Evolutionary conservation across 1,284 basidiomycete genomes (phyloP).

Genomic region (Ganoderma multipileum): DNA sequence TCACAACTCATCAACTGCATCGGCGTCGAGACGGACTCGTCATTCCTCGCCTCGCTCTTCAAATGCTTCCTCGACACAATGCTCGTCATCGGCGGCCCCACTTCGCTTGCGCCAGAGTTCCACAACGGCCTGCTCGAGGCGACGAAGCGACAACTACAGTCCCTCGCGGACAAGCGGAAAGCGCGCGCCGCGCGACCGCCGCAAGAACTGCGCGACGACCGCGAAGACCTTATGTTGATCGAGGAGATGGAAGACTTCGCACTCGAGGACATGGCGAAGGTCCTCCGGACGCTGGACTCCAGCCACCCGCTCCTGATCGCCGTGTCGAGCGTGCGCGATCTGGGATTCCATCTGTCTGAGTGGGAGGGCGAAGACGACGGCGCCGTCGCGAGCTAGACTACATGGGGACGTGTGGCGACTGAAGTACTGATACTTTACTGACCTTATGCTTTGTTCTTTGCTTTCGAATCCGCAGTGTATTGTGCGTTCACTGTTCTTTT

Average conservation of each 20-base stretch:
- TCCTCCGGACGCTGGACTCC: constrained; percentile 59
- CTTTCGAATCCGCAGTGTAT: neutral
- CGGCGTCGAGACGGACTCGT: constrained; percentile 70
- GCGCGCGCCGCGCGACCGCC: constrained; percentile 50
- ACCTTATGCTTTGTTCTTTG: constrained; percentile 20
- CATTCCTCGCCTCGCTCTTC: constrained; percentile 80
- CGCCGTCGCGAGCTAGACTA: neutral
- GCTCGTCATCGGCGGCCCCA: constrained; percentile 64
- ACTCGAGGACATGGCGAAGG: constrained; percentile 75
- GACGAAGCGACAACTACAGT: constrained; percentile 71
- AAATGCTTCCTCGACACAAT: constrained; percentile 76
- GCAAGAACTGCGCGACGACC: constrained; percentile 58
- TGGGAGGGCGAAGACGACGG: constrained; percentile 50
- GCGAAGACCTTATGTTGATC: constrained; percentile 70
- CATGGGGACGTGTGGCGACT: constrained; percentile 2
- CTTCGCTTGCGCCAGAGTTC: constrained; percentile 58
- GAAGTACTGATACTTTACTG: constrained; percentile 20
- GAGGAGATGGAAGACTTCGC: constrained; percentile 81
- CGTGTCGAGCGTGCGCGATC: constrained; percentile 70
- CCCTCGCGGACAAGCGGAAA: constrained; percentile 70
- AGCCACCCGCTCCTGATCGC: constrained; percentile 71
- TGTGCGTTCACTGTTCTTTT: neutral
- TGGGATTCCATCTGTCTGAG: constrained; percentile 59
- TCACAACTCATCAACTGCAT: constrained; percentile 72
- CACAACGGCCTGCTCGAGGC: constrained; percentile 65